phyloP scores from a whole-genome alignment of 192 early-diverging fungal species.

The Mortierella claussenii region DNA sequence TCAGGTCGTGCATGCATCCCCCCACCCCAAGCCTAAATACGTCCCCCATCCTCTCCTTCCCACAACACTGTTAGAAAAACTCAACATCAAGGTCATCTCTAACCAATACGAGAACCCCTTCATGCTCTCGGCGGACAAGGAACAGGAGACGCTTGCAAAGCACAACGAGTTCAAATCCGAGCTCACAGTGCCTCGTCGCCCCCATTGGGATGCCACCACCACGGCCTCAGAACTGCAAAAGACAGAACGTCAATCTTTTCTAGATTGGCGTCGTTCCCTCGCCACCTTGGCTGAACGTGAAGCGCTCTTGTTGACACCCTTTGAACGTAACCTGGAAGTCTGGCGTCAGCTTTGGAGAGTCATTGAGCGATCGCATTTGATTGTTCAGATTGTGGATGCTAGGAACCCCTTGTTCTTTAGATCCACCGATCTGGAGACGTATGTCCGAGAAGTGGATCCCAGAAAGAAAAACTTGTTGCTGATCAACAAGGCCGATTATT shows the following conservation, averaged over 20 bases:
- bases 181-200: conserved; percentile 88
- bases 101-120: conserved; percentile 83
- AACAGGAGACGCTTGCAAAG: conserved; percentile 76
- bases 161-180: conserved; percentile 80
- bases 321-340: conserved; percentile 98
- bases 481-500: conserved; percentile 99
- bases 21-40: too few species aligned
- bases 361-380: conserved; percentile 93
- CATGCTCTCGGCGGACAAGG: conserved; percentile 82
- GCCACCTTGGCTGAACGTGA: conserved; percentile 94
- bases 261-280: conserved; percentile 91
- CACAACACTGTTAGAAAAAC: too few species aligned
- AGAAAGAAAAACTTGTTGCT: conserved; percentile 90
- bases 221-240: conserved; percentile 84
- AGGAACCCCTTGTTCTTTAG: conserved; percentile 95
- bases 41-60: too few species aligned
- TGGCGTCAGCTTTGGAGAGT: conserved; percentile 99
- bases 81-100: conserved; percentile 88
- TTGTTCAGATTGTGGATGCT: conserved; percentile 99
- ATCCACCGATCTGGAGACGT: conserved; percentile 86
- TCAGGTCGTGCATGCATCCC: too few species aligned
- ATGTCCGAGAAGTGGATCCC: conserved; percentile 90
- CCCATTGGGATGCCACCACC: conserved; percentile 88
- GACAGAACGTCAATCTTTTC: conserved; percentile 86
- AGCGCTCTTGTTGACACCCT: conserved; percentile 94